phyloP scores from a whole-genome alignment of 2,329 filamentous ascomycete species.

The Scolecobasidium constrictum region DNA sequence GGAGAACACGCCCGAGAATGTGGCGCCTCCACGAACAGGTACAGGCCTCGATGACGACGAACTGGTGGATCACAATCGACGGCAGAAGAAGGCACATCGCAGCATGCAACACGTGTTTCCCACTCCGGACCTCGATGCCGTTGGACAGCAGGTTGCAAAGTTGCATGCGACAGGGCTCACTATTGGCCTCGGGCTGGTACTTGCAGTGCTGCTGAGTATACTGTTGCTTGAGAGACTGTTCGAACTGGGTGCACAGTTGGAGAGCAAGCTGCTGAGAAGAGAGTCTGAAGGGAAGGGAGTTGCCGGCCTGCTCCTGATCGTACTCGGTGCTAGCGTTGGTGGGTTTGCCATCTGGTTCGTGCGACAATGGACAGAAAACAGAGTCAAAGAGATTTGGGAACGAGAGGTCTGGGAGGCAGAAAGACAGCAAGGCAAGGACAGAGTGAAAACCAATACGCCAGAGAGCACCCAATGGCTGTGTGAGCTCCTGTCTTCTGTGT shows the following conservation, averaged over 20 bases:
- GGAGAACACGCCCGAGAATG: conserved; percentile 14
- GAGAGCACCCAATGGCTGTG: conserved; percentile 66
- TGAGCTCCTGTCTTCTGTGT: conserved; percentile 54
- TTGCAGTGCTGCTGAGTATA: conserved; percentile 17
- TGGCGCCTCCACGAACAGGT: conserved; percentile 24
- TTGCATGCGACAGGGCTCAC: conserved; percentile 33
- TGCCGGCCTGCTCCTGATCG: conserved; percentile 24
- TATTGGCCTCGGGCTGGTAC: conserved; percentile 22
- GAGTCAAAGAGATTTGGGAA: conserved; percentile 52
- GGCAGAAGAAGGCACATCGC: conserved; percentile 30
- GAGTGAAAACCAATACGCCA: conserved; percentile 38
- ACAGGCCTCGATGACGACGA: conserved; percentile 36
- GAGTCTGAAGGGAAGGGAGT: conserved; percentile 10
- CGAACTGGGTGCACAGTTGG: conserved; percentile 1
- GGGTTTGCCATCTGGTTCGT: conserved; percentile 31
- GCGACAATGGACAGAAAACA: conserved; percentile 50
- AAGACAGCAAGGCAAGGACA: conserved; percentile 40
- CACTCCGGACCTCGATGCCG: conserved; percentile 37
- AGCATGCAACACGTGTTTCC: conserved; percentile 42
- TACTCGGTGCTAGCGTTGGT: conserved; percentile 3
- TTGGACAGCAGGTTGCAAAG: conserved; percentile 31
- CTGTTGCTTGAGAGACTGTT: conserved; percentile 13
- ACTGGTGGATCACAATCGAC: conserved; percentile 30
- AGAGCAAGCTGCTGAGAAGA: conserved; percentile 1
- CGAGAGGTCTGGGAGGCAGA: conserved; percentile 60